These are phyloP conservation scores for Nitzschia sp. DNA, from an alignment of 108 stramenopile genomes.

Conservation along the genomic window DNA sequence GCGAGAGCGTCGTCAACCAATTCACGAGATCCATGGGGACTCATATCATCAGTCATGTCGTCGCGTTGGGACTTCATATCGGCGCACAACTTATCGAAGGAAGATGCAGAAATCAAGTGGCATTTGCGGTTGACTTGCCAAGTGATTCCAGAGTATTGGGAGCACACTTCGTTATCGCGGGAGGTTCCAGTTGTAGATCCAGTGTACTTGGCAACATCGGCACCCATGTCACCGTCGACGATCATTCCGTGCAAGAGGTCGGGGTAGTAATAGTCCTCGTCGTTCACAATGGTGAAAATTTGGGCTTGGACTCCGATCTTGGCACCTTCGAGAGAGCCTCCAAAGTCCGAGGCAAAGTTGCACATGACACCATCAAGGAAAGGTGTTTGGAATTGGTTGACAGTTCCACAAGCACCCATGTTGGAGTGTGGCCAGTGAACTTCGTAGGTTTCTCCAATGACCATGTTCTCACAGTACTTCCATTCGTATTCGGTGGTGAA, in stretches of 20 bases:
- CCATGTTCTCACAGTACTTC: constrained; percentile 47
- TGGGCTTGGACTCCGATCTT: constrained; percentile 61
- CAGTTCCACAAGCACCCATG: constrained; percentile 39
- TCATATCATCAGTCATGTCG: constrained; percentile 63
- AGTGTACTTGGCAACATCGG: constrained; percentile 57
- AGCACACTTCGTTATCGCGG: constrained; percentile 53
- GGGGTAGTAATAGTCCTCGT: constrained; percentile 49
- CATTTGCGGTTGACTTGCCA: constrained; percentile 80
- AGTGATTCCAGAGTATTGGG: constrained; percentile 62
- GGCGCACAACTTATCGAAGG: constrained; percentile 68
- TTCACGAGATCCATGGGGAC: constrained; percentile 64
- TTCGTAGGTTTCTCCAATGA: constrained; percentile 59
- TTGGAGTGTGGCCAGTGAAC: constrained; percentile 66
- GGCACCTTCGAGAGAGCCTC: constrained; percentile 17
- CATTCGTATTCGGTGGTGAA: constrained; percentile 23
- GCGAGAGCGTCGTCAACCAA: constrained; percentile 38
- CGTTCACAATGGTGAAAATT: constrained; percentile 61
- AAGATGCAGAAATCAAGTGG: constrained; percentile 64
- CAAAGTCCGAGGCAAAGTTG: constrained; percentile 16
- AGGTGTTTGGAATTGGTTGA: constrained; percentile 53
- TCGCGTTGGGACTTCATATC: constrained; percentile 66
- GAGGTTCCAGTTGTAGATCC: constrained; percentile 65
- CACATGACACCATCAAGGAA: constrained; percentile 48
- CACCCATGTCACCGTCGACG: constrained; percentile 47
- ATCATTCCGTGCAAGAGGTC: constrained; percentile 49